Evolutionary conservation across 1,139 yeast genomes (phyloP).

Genomic region (Yamadazyma conglobata): DNA sequence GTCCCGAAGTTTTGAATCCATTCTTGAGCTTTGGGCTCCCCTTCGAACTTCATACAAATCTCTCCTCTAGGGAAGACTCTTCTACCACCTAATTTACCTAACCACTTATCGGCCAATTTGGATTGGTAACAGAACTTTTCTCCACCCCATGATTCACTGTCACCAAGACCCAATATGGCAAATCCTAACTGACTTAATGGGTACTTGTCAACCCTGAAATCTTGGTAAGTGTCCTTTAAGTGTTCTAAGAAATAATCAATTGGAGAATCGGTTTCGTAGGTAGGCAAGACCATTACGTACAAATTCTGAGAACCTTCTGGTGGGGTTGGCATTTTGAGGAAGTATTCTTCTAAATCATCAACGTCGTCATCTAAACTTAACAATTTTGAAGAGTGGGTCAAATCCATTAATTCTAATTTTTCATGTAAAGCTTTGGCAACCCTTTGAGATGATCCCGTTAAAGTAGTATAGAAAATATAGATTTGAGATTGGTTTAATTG

Average conservation of each 20-base stretch:
- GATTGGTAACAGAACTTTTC: slow-evolving; percentile 88
- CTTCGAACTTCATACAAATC: slow-evolving; percentile 73
- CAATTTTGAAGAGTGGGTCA: slow-evolving; percentile 48
- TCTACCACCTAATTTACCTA: slow-evolving; percentile 81
- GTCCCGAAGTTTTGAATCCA: slow-evolving; percentile 64
- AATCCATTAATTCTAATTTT: slow-evolving; percentile 25
- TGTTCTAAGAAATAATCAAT: slow-evolving; percentile 83
- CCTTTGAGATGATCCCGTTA: slow-evolving; percentile 78
- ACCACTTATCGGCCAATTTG: slow-evolving; percentile 64
- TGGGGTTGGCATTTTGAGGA: slow-evolving; percentile 63
- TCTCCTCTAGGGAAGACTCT: slow-evolving; percentile 83
- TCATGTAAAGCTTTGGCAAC: slow-evolving; percentile 54
- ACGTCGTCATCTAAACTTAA: slow-evolving; percentile 76
- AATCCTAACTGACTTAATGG: slow-evolving; percentile 76
- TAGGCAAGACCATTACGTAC: slow-evolving; percentile 79
- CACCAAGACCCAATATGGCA: slow-evolving; percentile 86
- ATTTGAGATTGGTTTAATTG: slow-evolving; percentile 45
- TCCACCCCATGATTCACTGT: slow-evolving; percentile 82
- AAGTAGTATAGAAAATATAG: slow-evolving; percentile 73
- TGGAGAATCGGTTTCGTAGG: slow-evolving; percentile 91
- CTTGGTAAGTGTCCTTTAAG: slow-evolving; percentile 74
- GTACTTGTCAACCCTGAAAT: slow-evolving; percentile 79
- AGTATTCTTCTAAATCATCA: slow-evolving; percentile 80
- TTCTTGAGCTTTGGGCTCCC: slow-evolving; percentile 57
- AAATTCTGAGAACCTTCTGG: slow-evolving; percentile 37